Conservation (phyloP, 176 grass and related monocot genomes). For the Oryza glaberrima region DNA sequence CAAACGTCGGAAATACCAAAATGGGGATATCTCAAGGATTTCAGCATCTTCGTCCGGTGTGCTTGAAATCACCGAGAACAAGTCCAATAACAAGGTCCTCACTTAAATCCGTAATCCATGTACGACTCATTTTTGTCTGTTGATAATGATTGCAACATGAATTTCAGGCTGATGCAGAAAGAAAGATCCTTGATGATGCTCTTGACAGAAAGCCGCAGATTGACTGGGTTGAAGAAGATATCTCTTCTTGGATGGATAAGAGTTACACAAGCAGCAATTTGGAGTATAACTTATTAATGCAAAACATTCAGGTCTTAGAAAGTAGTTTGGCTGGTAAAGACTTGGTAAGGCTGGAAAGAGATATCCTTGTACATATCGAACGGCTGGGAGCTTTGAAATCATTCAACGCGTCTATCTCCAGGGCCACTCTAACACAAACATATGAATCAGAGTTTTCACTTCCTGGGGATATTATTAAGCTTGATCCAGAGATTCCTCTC, state of each 20-base stretch:
- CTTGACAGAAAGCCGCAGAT: slow-evolving; percentile 24
- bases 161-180: slow-evolving; percentile 46
- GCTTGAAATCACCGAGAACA: slow-evolving; percentile 46
- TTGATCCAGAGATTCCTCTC: slow-evolving; percentile 23
- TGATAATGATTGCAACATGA: slow-evolving; percentile 11
- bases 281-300: slow-evolving; percentile 66
- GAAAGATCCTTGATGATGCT: slow-evolving; percentile 14
- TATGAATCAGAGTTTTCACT: slow-evolving; percentile 39
- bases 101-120: background rate
- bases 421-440: slow-evolving; percentile 22
- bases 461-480: slow-evolving; percentile 3
- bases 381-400: slow-evolving; percentile 66
- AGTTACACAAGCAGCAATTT: slow-evolving; percentile 25
- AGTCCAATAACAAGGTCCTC: slow-evolving; percentile 37
- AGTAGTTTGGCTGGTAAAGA: slow-evolving; percentile 60
- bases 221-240: slow-evolving; percentile 34
- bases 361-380: slow-evolving; percentile 64
- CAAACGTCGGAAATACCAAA: background rate
- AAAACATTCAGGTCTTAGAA: slow-evolving; percentile 66
- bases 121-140: slow-evolving; percentile 6
- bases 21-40: background rate
- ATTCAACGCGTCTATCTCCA: slow-evolving; percentile 47
- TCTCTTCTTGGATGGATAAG: slow-evolving; percentile 40
- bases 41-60: slow-evolving; percentile 30
- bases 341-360: slow-evolving; percentile 53